These are phyloP conservation scores for Didymella exigua DNA, from an alignment of 2,329 filamentous ascomycete species.

Conservation along the genomic window DNA sequence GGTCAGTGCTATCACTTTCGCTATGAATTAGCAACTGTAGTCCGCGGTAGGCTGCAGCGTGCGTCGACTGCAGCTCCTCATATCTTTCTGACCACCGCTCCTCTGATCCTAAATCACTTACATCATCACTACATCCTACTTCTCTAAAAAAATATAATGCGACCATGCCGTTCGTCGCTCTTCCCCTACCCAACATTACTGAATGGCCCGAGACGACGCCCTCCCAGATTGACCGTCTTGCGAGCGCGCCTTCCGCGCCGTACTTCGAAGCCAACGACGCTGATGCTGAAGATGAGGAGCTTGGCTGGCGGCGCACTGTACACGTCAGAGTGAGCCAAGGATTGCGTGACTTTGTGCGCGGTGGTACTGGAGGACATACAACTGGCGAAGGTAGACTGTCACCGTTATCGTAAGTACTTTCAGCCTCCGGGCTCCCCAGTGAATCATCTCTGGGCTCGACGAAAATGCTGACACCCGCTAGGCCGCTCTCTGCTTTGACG, in stretches of 20 bases:
- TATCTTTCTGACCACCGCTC: not conserved
- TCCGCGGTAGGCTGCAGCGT: not conserved
- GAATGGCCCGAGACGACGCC: not conserved
- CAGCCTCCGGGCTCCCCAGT: not conserved
- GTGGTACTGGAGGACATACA: constrained; percentile 3
- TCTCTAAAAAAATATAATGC: not conserved
- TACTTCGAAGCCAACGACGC: not conserved
- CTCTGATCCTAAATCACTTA: not conserved
- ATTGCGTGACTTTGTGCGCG: not conserved
- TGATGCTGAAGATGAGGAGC: not conserved
- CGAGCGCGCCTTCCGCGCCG: not conserved
- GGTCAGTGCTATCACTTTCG: not conserved
- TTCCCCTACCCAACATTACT: not conserved
- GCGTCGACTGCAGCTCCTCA: not conserved
- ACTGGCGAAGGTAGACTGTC: not conserved
- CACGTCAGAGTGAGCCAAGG: not conserved
- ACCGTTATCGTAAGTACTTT: not conserved
- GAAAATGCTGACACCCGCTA: not conserved
- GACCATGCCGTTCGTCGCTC: not conserved
- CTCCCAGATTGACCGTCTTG: not conserved
- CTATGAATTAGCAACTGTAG: not conserved
- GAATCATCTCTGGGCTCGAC: not conserved
- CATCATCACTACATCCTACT: not conserved
- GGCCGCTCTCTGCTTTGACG: not conserved
- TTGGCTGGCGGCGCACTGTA: not conserved